Percentiles rank a stretch among this genome's conserved stretches.
phyloP scores from a whole-genome alignment of 257 asterid species.

The Solanum lycopersicoides region DNA sequence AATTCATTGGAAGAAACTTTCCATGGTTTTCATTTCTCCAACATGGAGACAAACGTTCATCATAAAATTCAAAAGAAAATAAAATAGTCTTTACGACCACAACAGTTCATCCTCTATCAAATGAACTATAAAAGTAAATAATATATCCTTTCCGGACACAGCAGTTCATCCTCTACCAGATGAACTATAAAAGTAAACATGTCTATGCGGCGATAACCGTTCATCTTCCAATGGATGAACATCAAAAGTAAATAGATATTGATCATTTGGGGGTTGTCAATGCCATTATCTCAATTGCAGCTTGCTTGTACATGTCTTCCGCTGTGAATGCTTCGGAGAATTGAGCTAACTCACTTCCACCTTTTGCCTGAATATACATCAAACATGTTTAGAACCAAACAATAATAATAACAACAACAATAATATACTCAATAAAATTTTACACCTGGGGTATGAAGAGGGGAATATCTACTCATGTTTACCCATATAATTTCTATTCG shows the following conservation, averaged over 20 bases:
- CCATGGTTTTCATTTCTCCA: background rate
- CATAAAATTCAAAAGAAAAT: background rate
- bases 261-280: conserved; percentile 22
- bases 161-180: background rate
- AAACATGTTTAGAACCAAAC: background rate
- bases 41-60: background rate
- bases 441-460: background rate
- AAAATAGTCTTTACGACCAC: background rate
- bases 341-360: conserved; percentile 12
- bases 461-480: background rate
- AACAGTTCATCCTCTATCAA: background rate
- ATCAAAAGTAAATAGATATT: background rate
- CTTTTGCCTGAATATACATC: conserved; percentile 30
- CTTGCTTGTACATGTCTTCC: conserved; percentile 63
- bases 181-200: background rate
- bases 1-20: background rate
- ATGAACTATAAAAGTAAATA: background rate
- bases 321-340: conserved; percentile 25
- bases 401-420: background rate
- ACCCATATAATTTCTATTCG: background rate
- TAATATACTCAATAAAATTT: background rate
- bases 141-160: background rate
- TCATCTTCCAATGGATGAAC: background rate
- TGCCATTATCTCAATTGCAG: conserved; percentile 50
- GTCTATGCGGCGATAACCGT: background rate